Base-by-base conservation (phyloP, 2,329 filamentous ascomycete species). In the Apiospora aurea region DNA sequence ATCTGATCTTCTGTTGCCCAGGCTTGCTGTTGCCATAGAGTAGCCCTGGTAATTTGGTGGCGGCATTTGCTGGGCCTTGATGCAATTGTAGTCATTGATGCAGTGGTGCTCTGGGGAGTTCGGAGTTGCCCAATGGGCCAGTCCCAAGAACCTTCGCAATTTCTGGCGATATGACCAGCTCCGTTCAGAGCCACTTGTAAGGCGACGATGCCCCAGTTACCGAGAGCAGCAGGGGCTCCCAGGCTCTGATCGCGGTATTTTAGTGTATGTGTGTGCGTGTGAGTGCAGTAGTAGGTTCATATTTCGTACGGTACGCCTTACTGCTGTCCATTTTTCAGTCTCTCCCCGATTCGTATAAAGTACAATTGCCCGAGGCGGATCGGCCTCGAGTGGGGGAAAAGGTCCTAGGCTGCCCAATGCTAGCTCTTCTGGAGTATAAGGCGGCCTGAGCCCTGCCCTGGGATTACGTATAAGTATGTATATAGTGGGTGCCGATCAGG, bases 131-230 rank as follows among this genome's bases (percentile, higher is more conserved):
- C 34, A 8, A 41, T 41, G 14, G 18, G 34, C 10, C 34, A 41
- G 10, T 16, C 4, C 51, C 26, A 57, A 34, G 57, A n/a, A 21
- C 21, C 57, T n/a, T 41, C 21, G 57, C 34, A 64, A 64, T 64
- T 64, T 64, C 57, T 64, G 34, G 34, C 18, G n/a, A 41, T n/a
- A 64, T n/a, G 18, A 18, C 29, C 5, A 41, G 57, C 8, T 64
- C 57, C 57, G 41, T 64, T 18, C 8, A 41, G 57, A 41, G 57
- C 57, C 57, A 64, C 57, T 41, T 64, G 34, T 41, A 41, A 64
- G 57, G 57, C 57, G 57, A 64, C 34, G 10, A 41, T 14, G 34
- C 18, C 21, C 57, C 57, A 41, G 57, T n/a, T 64, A n/a, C 51
- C 26, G 8, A 49, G 46, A 49, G 46, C 14, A 46, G 44, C 51